phyloP scores from a whole-genome alignment of 2,329 filamentous ascomycete genomes.

The Neofusicoccum sp. region DNA sequence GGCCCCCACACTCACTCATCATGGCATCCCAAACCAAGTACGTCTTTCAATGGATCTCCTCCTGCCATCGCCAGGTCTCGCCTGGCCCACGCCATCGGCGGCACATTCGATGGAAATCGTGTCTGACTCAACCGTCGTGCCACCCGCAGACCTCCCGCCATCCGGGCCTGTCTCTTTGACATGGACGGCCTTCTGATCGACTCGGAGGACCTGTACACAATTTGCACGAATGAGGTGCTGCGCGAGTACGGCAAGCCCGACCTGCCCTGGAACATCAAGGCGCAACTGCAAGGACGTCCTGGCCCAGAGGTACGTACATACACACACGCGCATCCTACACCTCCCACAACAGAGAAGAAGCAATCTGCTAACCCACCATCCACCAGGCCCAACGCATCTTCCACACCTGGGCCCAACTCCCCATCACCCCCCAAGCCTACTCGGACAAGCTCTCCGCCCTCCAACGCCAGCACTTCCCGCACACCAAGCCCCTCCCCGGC shows the following conservation, averaged over 20 bases:
- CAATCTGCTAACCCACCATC: neutral
- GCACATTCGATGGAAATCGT: too few relatives aligned
- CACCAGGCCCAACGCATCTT: slow-evolving; percentile 60
- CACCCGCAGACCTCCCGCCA: slow-evolving; percentile 25
- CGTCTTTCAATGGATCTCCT: neutral
- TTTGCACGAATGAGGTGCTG: slow-evolving; percentile 79
- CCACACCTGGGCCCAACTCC: slow-evolving; percentile 80
- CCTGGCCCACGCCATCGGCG: neutral
- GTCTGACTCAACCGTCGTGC: neutral
- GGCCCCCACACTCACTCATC: neutral
- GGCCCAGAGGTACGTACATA: slow-evolving; percentile 49
- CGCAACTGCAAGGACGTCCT: slow-evolving; percentile 72
- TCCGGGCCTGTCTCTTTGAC: slow-evolving; percentile 93
- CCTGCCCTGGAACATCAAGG: slow-evolving; percentile 94
- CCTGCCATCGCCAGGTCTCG: neutral
- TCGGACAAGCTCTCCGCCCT: slow-evolving; percentile 57
- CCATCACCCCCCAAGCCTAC: slow-evolving; percentile 71
- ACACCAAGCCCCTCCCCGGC: slow-evolving; percentile 74
- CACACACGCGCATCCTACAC: too few relatives aligned
- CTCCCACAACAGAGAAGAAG: neutral
- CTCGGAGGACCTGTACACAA: slow-evolving; percentile 86
- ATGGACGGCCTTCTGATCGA: slow-evolving; percentile 97
- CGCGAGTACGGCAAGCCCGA: slow-evolving; percentile 67
- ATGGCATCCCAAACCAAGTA: slow-evolving; percentile 13
- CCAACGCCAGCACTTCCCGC: slow-evolving; percentile 71